Evolutionary conservation across 805 yeast species (phyloP).

Genomic region (Schizosaccharomyces lindneri): DNA sequence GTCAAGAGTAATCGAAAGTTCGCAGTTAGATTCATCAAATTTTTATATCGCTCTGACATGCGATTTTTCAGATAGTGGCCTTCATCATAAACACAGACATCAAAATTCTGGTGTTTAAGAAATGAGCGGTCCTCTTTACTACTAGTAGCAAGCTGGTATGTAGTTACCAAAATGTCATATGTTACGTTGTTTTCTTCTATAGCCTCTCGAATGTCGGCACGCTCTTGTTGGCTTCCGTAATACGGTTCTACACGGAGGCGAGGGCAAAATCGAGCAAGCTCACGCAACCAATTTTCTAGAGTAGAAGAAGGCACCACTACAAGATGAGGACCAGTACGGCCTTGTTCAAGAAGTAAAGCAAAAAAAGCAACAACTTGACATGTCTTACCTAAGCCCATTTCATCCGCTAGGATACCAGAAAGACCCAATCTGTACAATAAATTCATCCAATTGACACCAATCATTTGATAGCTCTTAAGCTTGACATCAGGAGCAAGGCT

Average conservation of each 20-base stretch:
- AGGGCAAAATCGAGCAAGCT: conserved; percentile 87
- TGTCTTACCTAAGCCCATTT: conserved; percentile 95
- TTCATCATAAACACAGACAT: conserved; percentile 84
- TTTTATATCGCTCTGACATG: conserved; percentile 59
- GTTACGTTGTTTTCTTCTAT: conserved; percentile 26
- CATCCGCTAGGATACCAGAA: conserved; percentile 89
- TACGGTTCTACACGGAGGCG: conserved; percentile 82
- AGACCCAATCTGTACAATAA: conserved; percentile 66
- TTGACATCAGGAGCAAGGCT: conserved; percentile 36
- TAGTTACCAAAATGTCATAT: conserved; percentile 80
- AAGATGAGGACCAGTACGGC: conserved; percentile 68
- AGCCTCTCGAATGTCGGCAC: conserved; percentile 59
- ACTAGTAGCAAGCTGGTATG: conserved; percentile 84
- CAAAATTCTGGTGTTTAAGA: conserved; percentile 46
- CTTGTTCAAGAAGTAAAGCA: conserved; percentile 62
- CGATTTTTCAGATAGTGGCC: conserved; percentile 93
- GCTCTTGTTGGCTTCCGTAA: conserved; percentile 66
- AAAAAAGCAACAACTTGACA: conserved; percentile 79
- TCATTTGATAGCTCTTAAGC: conserved; percentile 62
- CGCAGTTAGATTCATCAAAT: conserved; percentile 63
- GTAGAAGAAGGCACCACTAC: conserved; percentile 90
- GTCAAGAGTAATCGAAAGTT: conserved; percentile 65
- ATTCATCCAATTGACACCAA: conserved; percentile 86
- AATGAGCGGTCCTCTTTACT: conserved; percentile 60
- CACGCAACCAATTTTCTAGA: conserved; percentile 87